Conservation (phyloP, 2,329 filamentous ascomycete species). For the Trichoderma breve region DNA sequence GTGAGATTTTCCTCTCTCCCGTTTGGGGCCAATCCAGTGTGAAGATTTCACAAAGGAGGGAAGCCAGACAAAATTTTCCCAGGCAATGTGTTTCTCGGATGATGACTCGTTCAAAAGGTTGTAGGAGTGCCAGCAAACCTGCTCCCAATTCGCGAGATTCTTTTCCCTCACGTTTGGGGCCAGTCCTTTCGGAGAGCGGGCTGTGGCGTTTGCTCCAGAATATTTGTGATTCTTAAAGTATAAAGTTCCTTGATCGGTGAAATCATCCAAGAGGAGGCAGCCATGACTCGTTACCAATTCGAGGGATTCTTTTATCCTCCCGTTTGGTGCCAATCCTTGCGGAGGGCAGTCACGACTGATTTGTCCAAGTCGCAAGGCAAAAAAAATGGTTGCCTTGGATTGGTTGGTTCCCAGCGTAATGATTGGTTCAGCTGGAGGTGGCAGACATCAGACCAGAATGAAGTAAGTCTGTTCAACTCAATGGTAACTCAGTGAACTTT, state of each 20-base stretch:
- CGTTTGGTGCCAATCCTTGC: constrained; percentile 14
- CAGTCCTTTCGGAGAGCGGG: constrained; percentile 16
- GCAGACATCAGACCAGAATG: neutral
- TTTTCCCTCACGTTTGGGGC: constrained; percentile 18
- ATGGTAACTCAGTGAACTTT: neutral
- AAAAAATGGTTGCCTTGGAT: neutral
- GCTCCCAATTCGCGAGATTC: constrained; percentile 20
- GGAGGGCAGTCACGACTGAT: constrained; percentile 13
- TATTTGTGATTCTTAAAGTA: neutral
- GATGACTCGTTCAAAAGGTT: neutral
- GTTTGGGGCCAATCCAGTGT: constrained; percentile 16
- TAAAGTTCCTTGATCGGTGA: neutral
- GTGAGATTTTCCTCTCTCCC: neutral
- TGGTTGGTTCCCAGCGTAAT: neutral
- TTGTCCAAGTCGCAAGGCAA: constrained; percentile 3
- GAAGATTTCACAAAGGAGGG: neutral
- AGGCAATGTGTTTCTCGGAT: neutral
- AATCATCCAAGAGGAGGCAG: constrained; percentile 15
- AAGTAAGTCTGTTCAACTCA: neutral
- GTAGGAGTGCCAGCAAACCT: neutral
- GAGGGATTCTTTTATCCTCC: constrained; percentile 15
- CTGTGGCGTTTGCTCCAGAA: neutral
- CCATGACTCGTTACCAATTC: constrained; percentile 14
- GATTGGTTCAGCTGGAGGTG: neutral
- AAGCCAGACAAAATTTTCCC: neutral